Evolutionary conservation across 495 filamentous ascomycete genomes (phyloP), one percentile per base, ranked within the genome.

Genomic region (Tuber brumale): DNA sequence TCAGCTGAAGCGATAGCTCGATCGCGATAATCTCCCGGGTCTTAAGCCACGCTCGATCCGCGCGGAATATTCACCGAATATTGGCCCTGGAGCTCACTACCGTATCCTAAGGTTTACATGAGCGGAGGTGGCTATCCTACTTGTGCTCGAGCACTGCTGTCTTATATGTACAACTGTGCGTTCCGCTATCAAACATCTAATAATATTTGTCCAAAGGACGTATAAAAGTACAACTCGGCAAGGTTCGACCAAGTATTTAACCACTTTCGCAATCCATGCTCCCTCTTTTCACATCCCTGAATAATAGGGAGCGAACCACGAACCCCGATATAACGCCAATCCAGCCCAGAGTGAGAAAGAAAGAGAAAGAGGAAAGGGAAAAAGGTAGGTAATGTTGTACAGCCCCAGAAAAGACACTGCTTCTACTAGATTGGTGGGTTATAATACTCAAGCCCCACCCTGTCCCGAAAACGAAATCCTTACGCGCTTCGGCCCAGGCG

Each of bases 401-500:
- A n/a, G 23, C 46, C 1, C 19, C 21, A 9, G 46, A n/a, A 10
- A n/a, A n/a, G 46, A 51, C 57, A 35, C 57, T 18, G 10, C 18
- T 46, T 4, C 35, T 23, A 19, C 39, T 51, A 57, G n/a, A 44
- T 31, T 10, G 16, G 35, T 46, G 23, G 39, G 35, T 39, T 23
- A 45, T 41, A 19, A 41, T 27, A 51, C 61, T 75, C 27, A 80
- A 27, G 76, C 57, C 51, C 79, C 76, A 1, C 78, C 78, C 71
- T 83, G 81, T 12, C 81, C 81, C 23, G 82, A 83, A 48, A 83
- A 83, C 19, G 82, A 83, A 31, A 83, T 83, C 41, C 82, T 78
- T 21, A 83, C 81, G 27, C 82, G 74, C 70, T 83, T 83, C 71
- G 81, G 82, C 27, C 82, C 82, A n/a, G 82, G 81, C 27, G 82